Evolutionary conservation across 805 yeast species (phyloP).

Genomic region (Barnettozyma wickerhamii): DNA sequence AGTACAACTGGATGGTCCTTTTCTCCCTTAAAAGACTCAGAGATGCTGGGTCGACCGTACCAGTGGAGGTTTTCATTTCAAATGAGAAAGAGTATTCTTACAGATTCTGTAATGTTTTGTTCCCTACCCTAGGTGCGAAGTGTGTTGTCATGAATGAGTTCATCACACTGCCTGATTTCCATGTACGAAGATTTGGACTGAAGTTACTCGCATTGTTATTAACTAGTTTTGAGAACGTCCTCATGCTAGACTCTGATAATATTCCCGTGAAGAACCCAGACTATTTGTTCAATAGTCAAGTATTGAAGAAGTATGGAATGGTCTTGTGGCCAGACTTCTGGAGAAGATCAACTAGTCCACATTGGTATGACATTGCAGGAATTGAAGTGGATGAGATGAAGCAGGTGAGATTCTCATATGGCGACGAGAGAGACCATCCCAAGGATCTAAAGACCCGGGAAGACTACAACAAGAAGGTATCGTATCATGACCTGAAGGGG

Average conservation of each 20-base stretch:
- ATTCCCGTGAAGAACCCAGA: slow-evolving; percentile 50
- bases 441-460: slow-evolving; percentile 17
- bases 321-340: slow-evolving; percentile 69
- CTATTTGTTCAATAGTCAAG: slow-evolving; percentile 33
- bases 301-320: slow-evolving; percentile 34
- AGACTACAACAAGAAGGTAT: slow-evolving; percentile 32
- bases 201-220: slow-evolving; percentile 70
- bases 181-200: slow-evolving; percentile 55
- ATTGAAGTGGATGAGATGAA: slow-evolving; percentile 31
- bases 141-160: slow-evolving; percentile 53
- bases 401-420: slow-evolving; percentile 25
- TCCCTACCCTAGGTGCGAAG: slow-evolving; percentile 61
- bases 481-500: slow-evolving; percentile 63
- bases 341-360: slow-evolving; percentile 63
- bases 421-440: slow-evolving; percentile 33
- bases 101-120: slow-evolving; percentile 58
- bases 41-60: slow-evolving; percentile 60
- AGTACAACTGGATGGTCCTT: slow-evolving; percentile 58
- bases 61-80: slow-evolving; percentile 82
- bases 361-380: slow-evolving; percentile 52
- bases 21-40: slow-evolving; percentile 52
- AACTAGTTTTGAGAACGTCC: slow-evolving; percentile 73
- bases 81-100: slow-evolving; percentile 64
- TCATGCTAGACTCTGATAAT: slow-evolving; percentile 76
- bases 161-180: slow-evolving; percentile 34